Conservation (phyloP, 371 early-diverging fungal genomes). For the Thermomucor indicae-seudaticae region DNA sequence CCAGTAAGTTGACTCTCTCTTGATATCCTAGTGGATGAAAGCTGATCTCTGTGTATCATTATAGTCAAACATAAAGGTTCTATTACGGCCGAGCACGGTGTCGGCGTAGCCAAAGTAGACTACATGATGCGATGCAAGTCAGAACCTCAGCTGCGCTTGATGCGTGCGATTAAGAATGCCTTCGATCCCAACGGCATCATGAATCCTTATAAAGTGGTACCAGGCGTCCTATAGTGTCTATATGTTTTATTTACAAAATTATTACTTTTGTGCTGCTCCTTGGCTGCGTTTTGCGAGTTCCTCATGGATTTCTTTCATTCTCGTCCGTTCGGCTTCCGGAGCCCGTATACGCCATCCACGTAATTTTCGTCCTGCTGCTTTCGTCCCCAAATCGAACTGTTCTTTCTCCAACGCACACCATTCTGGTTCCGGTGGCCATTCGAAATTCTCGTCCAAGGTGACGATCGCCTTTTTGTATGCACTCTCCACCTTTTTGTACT, state of each 20-base stretch:
- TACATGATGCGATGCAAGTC: constrained; percentile 47
- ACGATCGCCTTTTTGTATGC: constrained; percentile 92
- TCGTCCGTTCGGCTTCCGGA: constrained; percentile 26
- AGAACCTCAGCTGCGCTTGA: constrained; percentile 39
- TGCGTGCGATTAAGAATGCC: constrained; percentile 50
- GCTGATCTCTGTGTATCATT: not conserved
- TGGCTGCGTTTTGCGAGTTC: constrained; percentile 2
- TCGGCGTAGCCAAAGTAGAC: constrained; percentile 28
- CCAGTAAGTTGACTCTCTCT: constrained; percentile 18
- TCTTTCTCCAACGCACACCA: constrained; percentile 31
- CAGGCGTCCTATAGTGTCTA: constrained; percentile 4
- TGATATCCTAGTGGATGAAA: not conserved
- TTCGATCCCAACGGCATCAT: constrained; percentile 64
- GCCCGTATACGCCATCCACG: constrained; percentile 76
- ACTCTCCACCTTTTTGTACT: constrained; percentile 34
- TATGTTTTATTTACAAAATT: not conserved
- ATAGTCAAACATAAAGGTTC: constrained; percentile 47
- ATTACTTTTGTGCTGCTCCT: not conserved
- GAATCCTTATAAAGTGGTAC: constrained; percentile 63
- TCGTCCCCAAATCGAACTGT: constrained; percentile 54
- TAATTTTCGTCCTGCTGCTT: constrained; percentile 55
- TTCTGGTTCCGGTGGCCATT: constrained; percentile 76
- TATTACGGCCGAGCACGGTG: constrained; percentile 52
- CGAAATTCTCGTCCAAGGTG: constrained; percentile 78
- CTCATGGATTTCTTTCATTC: constrained; percentile 24